Conservation (phyloP, 345 rosid genomes). For the Physaria fendleri region DNA sequence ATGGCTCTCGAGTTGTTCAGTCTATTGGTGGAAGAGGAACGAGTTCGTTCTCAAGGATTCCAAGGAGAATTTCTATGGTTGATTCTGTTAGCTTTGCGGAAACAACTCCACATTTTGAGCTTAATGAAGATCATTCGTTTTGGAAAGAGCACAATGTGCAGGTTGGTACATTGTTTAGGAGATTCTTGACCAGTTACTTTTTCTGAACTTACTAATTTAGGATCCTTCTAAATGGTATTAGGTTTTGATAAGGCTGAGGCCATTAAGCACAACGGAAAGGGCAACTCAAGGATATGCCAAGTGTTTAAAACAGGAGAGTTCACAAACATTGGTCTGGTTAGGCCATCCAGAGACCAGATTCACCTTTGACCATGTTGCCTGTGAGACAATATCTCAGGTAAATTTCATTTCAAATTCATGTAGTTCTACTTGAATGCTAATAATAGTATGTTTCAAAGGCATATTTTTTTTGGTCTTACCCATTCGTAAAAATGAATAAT, state of each 20-base stretch:
- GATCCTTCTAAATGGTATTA: slow-evolving; percentile 19
- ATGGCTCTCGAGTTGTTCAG: slow-evolving; percentile 33
- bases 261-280: slow-evolving; percentile 55
- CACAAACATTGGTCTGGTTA: slow-evolving; percentile 66
- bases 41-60: slow-evolving; percentile 41
- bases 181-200: background rate
- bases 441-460: background rate
- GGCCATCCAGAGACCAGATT: slow-evolving; percentile 93
- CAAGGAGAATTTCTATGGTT: slow-evolving; percentile 39
- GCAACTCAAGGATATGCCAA: slow-evolving; percentile 54
- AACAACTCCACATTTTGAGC: slow-evolving; percentile 58
- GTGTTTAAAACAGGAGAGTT: slow-evolving; percentile 79
- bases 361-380: slow-evolving; percentile 83
- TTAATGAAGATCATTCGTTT: slow-evolving; percentile 64
- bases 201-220: background rate
- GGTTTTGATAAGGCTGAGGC: slow-evolving; percentile 88
- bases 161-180: slow-evolving; percentile 34
- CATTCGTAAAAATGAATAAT: background rate
- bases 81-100: slow-evolving; percentile 38
- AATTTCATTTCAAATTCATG: background rate
- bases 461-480: background rate
- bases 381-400: slow-evolving; percentile 86
- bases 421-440: background rate
- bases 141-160: slow-evolving; percentile 92
- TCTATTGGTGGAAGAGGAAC: slow-evolving; percentile 41